Evolutionary conservation across 495 filamentous ascomycete genomes (phyloP), one percentile per base, ranked within the genome.

Genomic region (Podospora didyma): DNA sequence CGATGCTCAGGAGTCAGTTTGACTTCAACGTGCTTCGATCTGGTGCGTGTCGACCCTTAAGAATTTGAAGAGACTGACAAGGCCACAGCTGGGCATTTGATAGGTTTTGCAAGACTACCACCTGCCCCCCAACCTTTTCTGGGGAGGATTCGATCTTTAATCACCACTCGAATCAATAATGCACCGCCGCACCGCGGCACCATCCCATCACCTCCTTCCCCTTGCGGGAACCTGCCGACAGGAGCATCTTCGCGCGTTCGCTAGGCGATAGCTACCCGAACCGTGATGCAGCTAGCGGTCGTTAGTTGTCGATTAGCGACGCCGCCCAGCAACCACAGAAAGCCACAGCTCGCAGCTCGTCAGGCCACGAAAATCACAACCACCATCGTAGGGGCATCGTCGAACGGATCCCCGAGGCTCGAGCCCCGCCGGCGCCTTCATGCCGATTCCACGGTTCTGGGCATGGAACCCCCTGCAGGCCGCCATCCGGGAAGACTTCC

Each of bases 231-330:
- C 39, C 39, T 14, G 2, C 7, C 39, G 6, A 14, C 39, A 42
- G 39, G 4, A 42, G 12, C n/a, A 14, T 42, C 39, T 14, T 42
- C 39, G 39, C 47, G 28, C 22, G 22, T 9, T 21, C 24, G 47
- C 17, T 11, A 49, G 22, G 6, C 16, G 26, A 26, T 51, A 19
- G 6, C 31, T 17, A 21, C 49, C 51, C 46, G 56, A 60, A 20
- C 55, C 55, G 51, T 41, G 48, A 9, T 53, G 44, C 58, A 49
- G 49, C 59, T 57, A 51, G 59, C 23, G 54, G 47, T 54, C 55
- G 59, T 62, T 61, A 49, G 57, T 39, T 60, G 49, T 58, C 58
- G 62, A 68, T 65, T 60, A 53, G 60, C 62, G 60, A 65, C 55
- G 42, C 44, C 49, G 42, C n/a, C 23, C 24, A 11, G 23, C 10